Conservation (phyloP, 306 rosid species). For the Acacia acuminata region DNA sequence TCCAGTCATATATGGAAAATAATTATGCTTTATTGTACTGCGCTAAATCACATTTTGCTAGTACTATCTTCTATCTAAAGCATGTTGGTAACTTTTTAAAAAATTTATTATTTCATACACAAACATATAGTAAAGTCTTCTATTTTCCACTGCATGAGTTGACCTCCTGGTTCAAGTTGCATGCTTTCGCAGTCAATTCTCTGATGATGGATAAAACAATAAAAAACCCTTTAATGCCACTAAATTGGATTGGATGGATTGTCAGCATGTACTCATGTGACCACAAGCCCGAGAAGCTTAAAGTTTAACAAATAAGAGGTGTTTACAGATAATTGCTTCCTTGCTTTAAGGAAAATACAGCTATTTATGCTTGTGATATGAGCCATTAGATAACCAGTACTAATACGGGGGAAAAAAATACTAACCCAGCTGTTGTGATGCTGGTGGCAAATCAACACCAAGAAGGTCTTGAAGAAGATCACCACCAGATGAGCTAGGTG, state of each 20-base stretch:
- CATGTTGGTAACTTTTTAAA: background rate
- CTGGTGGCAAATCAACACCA: constrained; percentile 68
- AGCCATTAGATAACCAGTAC: constrained; percentile 25
- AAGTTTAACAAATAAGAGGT: constrained; percentile 20
- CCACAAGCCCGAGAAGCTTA: constrained; percentile 6
- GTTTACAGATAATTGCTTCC: constrained; percentile 10
- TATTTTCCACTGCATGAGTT: background rate
- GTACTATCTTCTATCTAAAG: background rate
- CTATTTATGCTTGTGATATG: background rate
- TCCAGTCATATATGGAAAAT: background rate
- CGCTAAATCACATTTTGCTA: background rate
- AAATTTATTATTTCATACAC: background rate
- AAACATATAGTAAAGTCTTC: background rate
- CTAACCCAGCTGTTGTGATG: constrained; percentile 75
- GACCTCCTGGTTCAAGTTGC: background rate
- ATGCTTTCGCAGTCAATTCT: background rate
- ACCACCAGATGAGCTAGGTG: constrained; percentile 76
- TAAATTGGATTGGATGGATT: background rate
- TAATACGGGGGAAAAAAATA: constrained; percentile 13
- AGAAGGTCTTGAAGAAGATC: constrained; percentile 95
- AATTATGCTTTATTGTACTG: background rate
- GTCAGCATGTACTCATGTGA: background rate
- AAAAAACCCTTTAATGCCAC: constrained; percentile 4
- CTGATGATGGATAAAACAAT: background rate
- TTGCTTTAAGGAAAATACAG: constrained; percentile 12